These are phyloP conservation scores for Aethionema arabicum DNA, from an alignment of 345 rosid genomes.

Conservation along the genomic window DNA sequence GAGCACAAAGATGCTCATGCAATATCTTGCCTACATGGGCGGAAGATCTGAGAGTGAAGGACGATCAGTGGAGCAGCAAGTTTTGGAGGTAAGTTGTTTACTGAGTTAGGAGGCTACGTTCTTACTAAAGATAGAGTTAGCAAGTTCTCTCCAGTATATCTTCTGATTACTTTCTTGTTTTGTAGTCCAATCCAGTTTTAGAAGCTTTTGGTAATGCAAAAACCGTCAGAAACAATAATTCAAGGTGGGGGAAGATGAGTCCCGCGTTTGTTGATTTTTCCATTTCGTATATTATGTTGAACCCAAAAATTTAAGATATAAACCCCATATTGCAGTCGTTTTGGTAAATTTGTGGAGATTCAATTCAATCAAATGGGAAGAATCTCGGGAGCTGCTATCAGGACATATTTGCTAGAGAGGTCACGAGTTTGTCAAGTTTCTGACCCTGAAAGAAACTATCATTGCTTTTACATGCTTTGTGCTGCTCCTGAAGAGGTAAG, in stretches of 20 bases:
- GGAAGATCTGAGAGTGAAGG: conserved; percentile 81
- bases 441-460: conserved; percentile 98
- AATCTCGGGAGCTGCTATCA: conserved; percentile 96
- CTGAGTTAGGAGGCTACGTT: not conserved
- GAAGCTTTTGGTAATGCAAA: conserved; percentile 99
- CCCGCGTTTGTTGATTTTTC: conserved; percentile 10
- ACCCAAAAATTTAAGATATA: conserved; percentile 16
- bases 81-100: conserved; percentile 66
- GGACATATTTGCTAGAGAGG: conserved; percentile 93
- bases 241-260: conserved; percentile 56
- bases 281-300: conserved; percentile 25
- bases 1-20: conserved; percentile 97
- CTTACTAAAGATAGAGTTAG: not conserved
- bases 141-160: conserved; percentile 12
- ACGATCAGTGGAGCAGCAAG: conserved; percentile 91
- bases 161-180: conserved; percentile 26
- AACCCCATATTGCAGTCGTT: conserved; percentile 63
- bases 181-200: conserved; percentile 94
- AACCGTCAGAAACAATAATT: conserved; percentile 94
- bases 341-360: conserved; percentile 98
- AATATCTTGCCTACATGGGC: conserved; percentile 92
- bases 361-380: conserved; percentile 82
- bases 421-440: conserved; percentile 99
- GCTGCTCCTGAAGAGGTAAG: conserved; percentile 84
- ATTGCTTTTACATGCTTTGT: conserved; percentile 99